Evolutionary conservation across 257 asterid species (phyloP).

Genomic region (Solanum piurae): DNA sequence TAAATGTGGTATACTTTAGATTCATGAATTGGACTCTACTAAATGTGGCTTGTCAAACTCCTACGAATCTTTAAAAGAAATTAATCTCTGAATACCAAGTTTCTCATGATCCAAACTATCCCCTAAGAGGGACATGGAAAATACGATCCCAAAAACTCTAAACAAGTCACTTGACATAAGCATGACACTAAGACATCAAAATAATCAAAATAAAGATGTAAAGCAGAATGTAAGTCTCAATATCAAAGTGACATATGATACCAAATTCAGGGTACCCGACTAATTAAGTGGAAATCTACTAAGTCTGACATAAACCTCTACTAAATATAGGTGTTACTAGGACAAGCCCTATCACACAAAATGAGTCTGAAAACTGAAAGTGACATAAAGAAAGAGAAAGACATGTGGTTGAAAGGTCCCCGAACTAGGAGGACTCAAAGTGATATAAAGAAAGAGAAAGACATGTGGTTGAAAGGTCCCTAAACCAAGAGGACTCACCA

Average conservation of each 20-base stretch:
- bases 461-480: background rate
- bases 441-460: background rate
- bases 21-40: background rate
- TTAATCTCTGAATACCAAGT: background rate
- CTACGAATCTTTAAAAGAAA: too few relatives aligned
- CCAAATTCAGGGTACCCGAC: background rate
- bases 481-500: background rate
- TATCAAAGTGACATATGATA: too few relatives aligned
- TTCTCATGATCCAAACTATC: background rate
- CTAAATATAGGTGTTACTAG: background rate
- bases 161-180: background rate
- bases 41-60: background rate
- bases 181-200: background rate
- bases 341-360: background rate
- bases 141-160: background rate
- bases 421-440: background rate
- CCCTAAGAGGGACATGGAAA: background rate
- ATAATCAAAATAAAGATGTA: background rate
- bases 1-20: too few relatives aligned
- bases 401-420: background rate
- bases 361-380: background rate
- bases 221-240: background rate
- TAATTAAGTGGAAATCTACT: background rate
- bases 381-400: background rate
- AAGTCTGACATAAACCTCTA: background rate